Evolutionary conservation across 2,329 filamentous ascomycete species (phyloP).

Genomic region (Fonsecaea monophora): DNA sequence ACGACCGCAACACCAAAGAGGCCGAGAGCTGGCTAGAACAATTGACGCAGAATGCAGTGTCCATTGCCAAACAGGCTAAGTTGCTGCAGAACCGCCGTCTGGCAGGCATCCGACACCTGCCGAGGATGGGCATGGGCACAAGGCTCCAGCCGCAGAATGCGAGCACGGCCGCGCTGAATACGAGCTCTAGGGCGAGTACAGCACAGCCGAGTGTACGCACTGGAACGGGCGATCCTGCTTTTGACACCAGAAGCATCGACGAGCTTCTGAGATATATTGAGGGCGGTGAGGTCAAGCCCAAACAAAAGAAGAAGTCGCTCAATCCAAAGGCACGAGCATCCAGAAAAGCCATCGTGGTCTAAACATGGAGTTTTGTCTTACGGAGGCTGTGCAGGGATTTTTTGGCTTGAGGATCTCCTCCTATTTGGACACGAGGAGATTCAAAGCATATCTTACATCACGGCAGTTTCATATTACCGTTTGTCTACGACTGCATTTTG

Average conservation of each 20-base stretch:
- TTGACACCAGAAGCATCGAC: conserved; percentile 86
- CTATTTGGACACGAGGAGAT: background rate
- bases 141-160: conserved; percentile 40
- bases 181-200: conserved; percentile 44
- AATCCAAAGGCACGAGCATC: conserved; percentile 39
- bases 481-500: background rate
- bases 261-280: conserved; percentile 95
- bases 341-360: conserved; percentile 28
- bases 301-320: conserved; percentile 49
- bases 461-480: background rate
- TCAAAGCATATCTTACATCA: background rate
- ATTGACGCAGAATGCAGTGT: conserved; percentile 92
- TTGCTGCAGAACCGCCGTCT: conserved; percentile 78
- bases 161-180: conserved; percentile 57
- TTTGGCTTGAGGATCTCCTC: background rate
- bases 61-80: conserved; percentile 91
- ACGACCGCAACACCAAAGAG: conserved; percentile 98
- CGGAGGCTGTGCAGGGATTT: background rate
- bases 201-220: conserved; percentile 30
- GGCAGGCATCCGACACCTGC: conserved; percentile 67
- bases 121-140: conserved; percentile 63
- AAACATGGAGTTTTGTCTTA: background rate
- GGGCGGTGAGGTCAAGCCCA: conserved; percentile 61
- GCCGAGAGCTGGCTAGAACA: conserved; percentile 96
- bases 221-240: conserved; percentile 48